Evolutionary conservation across 129 eudicot species (phyloP), one percentile per base, ranked within the genome.

Genomic region (Apium graveolens): DNA sequence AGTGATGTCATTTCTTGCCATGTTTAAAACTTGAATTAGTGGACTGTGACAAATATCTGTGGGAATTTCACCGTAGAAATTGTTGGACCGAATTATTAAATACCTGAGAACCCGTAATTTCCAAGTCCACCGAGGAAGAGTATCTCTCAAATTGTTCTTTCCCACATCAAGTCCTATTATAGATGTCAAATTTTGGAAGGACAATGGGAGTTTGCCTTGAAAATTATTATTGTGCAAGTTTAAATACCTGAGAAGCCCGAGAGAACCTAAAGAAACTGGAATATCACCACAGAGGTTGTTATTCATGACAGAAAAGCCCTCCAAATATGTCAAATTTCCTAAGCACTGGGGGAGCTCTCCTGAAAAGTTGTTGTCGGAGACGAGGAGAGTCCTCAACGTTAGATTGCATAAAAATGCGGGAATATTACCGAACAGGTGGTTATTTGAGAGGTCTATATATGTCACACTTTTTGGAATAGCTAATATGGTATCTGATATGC

Each of bases 51-150:
- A 57, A 8, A 57, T 21, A 21, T 24, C 27, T 10, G 26, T 5
- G 31, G 83, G 78, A 20, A 79, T 83, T 7, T 46, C n/a, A 1
- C 83, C 81, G 46, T 76, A 34, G 17, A 83, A 76, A 2, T 70
- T 32, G 70, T 80, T 76, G 14, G 66, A 57, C 66, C 31, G 27
- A 4, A 21, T 31, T 20, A 21, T 57, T 11, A 83, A 76, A 21
- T 79, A 74, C 48, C 7, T 27, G 46, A 83, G 17, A 51, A 7
- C 31, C 1, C 7, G 26, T 16, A 79, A 20, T 14, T 70, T 32
- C 26, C 80, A 69, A 20, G 80, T 83, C 86, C 81, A 83, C 2
- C 37, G 11, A 7, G 83, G 83, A 18, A 83, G 32, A 1, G 26
- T 13, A 32, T 74, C 86, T 0, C 39, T 11, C 2, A 83, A 44